These are phyloP conservation scores for Byssochlamys sp. DNA, from an alignment of 2,329 filamentous ascomycete species.

Conservation along the genomic window DNA sequence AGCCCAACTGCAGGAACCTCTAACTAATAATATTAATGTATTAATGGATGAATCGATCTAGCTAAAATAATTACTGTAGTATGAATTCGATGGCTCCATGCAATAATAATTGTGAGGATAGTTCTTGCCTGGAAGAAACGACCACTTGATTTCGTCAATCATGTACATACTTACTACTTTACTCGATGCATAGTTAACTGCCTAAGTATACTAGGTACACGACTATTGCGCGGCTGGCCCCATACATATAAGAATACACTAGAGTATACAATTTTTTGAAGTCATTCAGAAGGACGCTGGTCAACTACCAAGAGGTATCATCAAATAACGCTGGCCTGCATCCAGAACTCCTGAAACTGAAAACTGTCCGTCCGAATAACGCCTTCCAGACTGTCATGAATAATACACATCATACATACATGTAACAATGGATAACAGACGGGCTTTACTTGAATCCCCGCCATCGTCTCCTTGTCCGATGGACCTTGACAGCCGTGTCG, in stretches of 20 bases:
- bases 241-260: too few relatives aligned
- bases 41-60: too few relatives aligned
- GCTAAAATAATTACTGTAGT: too few relatives aligned
- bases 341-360: background rate
- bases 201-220: too few relatives aligned
- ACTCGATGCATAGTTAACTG: background rate
- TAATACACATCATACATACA: background rate
- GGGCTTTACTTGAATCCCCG: slow-evolving; percentile 17
- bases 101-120: background rate
- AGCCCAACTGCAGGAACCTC: background rate
- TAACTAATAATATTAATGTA: background rate
- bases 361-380: background rate
- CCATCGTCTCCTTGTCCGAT: slow-evolving; percentile 23
- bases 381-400: background rate
- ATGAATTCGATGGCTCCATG: too few relatives aligned
- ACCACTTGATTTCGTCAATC: background rate
- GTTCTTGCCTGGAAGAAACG: background rate
- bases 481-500: slow-evolving; percentile 15
- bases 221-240: too few relatives aligned
- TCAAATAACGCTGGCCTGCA: background rate
- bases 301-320: background rate
- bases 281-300: background rate
- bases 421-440: background rate
- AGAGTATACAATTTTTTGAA: background rate
- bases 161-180: too few relatives aligned